These are phyloP conservation scores for Chionographis japonica DNA, from an alignment of 106 monocot species.

Conservation along the genomic window DNA sequence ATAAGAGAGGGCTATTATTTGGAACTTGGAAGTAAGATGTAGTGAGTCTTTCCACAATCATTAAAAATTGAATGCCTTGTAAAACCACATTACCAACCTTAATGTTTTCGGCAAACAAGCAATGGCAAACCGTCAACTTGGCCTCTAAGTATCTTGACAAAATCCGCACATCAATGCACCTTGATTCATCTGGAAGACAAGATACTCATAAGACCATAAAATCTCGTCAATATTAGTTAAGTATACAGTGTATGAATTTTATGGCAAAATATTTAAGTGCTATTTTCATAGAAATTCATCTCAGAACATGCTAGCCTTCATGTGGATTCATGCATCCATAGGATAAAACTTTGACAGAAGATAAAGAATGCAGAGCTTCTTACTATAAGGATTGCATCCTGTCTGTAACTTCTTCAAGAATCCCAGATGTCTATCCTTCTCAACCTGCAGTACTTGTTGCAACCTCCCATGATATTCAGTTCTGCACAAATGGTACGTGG, in stretches of 20 bases:
- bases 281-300: conserved; percentile 3
- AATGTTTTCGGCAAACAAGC: conserved; percentile 38
- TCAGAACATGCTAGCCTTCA: neutral
- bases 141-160: conserved; percentile 77
- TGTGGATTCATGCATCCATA: neutral
- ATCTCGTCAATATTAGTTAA: neutral
- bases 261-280: neutral
- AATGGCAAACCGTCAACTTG: conserved; percentile 71
- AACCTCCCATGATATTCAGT: conserved; percentile 61
- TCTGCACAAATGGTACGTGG: conserved; percentile 17
- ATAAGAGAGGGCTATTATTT: too few relatives aligned
- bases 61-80: too few relatives aligned
- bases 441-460: conserved; percentile 63
- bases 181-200: conserved; percentile 48
- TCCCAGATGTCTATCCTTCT: conserved; percentile 60
- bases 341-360: neutral
- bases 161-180: conserved; percentile 52
- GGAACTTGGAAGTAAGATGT: too few relatives aligned
- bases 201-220: neutral
- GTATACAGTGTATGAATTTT: neutral
- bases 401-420: conserved; percentile 42
- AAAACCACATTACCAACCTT: conserved; percentile 25
- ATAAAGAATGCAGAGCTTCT: conserved; percentile 1
- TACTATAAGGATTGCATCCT: conserved; percentile 25
- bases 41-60: too few relatives aligned